Evolutionary conservation across 768 basidiomycete species (phyloP).

Genomic region (Candolleomyces eurysporus): DNA sequence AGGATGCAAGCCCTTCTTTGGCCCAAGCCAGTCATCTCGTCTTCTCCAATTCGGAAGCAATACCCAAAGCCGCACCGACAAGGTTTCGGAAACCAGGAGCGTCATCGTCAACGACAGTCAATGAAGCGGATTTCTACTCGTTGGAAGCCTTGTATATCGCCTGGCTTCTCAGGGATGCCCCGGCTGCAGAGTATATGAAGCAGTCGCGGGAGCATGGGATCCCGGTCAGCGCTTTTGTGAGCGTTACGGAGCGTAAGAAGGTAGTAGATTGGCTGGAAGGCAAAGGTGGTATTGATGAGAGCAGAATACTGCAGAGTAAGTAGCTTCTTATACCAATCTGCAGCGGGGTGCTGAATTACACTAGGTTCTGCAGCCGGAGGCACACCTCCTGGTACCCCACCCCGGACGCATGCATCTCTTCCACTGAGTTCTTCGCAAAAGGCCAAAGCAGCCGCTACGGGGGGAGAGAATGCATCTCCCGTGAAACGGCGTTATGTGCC

Average conservation of each 20-base stretch:
- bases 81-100: slow-evolving; percentile 68
- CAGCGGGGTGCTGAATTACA: not conserved
- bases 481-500: slow-evolving; percentile 77
- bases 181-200: slow-evolving; percentile 86
- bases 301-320: slow-evolving; percentile 4
- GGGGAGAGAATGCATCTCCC: slow-evolving; percentile 42
- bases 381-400: slow-evolving; percentile 58
- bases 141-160: slow-evolving; percentile 83
- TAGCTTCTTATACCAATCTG: not conserved
- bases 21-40: slow-evolving; percentile 63
- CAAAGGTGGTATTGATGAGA: slow-evolving; percentile 5
- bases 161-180: slow-evolving; percentile 72
- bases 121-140: slow-evolving; percentile 61
- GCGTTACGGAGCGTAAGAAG: slow-evolving; percentile 82
- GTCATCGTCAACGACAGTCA: slow-evolving; percentile 24
- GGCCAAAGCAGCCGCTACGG: slow-evolving; percentile 13
- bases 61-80: slow-evolving; percentile 77
- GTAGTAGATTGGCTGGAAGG: slow-evolving; percentile 87
- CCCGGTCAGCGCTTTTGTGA: slow-evolving; percentile 66
- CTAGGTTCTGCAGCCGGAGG: slow-evolving; percentile 16
- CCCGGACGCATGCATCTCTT: slow-evolving; percentile 29
- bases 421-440: slow-evolving; percentile 17
- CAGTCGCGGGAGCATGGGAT: slow-evolving; percentile 75
- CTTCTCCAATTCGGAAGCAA: slow-evolving; percentile 42
- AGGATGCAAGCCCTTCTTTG: slow-evolving; percentile 45